Conservation (phyloP, 345 rosid genomes). For the Ailanthus altissimus region DNA sequence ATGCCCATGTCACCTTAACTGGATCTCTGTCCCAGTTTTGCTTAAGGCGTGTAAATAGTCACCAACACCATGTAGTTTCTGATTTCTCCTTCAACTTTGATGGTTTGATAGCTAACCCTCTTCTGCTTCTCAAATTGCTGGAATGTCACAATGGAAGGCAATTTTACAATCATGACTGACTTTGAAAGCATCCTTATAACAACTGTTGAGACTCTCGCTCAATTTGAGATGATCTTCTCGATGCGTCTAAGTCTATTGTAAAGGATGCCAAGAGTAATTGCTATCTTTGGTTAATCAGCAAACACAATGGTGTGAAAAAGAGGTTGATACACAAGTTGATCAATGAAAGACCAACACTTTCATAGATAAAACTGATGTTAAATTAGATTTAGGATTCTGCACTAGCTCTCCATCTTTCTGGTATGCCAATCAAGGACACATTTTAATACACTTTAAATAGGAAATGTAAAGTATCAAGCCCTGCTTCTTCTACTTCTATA, state of each 20-base stretch:
- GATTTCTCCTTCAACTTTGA: not conserved
- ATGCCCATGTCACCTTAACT: not conserved
- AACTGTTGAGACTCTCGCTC: not conserved
- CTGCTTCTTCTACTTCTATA: not conserved
- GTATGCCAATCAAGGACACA: not conserved
- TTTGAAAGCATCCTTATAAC: not conserved
- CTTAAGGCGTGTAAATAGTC: not conserved
- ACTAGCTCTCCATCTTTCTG: too few relatives aligned
- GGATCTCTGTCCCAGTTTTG: not conserved
- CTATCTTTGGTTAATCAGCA: too few relatives aligned
- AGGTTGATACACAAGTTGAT: not conserved
- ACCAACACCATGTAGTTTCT: not conserved
- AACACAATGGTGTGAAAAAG: too few relatives aligned
- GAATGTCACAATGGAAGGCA: not conserved
- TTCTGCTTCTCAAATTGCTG: not conserved
- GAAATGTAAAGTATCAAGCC: not conserved
- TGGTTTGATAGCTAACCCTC: not conserved
- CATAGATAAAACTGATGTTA: not conserved
- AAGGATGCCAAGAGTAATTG: too few relatives aligned
- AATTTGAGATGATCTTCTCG: not conserved
- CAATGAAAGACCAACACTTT: not conserved
- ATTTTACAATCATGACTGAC: not conserved
- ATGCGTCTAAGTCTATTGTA: not conserved
- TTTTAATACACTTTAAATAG: not conserved
- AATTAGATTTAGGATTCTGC: too few relatives aligned